Evolutionary conservation across 805 yeast genomes (phyloP), one percentile per base, ranked within the genome.

Genomic region (Metschnikowia picachoensis): DNA sequence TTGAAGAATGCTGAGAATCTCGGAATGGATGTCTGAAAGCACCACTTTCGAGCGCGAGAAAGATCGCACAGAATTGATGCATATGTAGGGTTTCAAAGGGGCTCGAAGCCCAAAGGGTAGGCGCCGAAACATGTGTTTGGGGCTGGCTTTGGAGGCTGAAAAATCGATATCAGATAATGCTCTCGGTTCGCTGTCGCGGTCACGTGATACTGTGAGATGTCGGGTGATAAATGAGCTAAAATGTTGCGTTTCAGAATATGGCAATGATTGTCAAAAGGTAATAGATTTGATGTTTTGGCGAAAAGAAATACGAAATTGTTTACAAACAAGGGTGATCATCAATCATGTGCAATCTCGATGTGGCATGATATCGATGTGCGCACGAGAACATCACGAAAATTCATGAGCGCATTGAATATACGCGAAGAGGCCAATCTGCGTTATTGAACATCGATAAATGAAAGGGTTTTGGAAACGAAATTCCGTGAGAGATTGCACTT

Each of bases 1-100:
- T 14, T 35, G 41, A 20, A 46, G 47, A 31, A 46, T 46, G 11
- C 35, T 39, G 42, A 43, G 47, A 15, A 46, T 41, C 27, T 41
- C 38, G 14, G 45, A 39, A 29, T 47, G 39, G 11, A 36, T 30
- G 3, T 43, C 44, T 14, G 37, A 40, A 10, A 13, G 13, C 6
- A 14, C 20, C 12, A 40, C 37, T 12, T 10, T 14, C 29, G 36
- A 25, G 30, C 13, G 30, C 10, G 44, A 38, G 25, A 48, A 37
- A 10, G n/a, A 29, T 15, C 51, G 51, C 31, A 13, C 37, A 31
- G 33, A 28, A 29, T 4, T 37, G 15, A 37, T 31, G 14, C 30
- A 25, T 15, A 13, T 30, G 17, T 8, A 16, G 30, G 41, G 30
- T 30, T 12, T 41, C 4, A 37, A 30, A n/a, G 20, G 35, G 3